phyloP scores from a whole-genome alignment of 768 basidiomycete genomes.

The Collybiopsis confluens region DNA sequence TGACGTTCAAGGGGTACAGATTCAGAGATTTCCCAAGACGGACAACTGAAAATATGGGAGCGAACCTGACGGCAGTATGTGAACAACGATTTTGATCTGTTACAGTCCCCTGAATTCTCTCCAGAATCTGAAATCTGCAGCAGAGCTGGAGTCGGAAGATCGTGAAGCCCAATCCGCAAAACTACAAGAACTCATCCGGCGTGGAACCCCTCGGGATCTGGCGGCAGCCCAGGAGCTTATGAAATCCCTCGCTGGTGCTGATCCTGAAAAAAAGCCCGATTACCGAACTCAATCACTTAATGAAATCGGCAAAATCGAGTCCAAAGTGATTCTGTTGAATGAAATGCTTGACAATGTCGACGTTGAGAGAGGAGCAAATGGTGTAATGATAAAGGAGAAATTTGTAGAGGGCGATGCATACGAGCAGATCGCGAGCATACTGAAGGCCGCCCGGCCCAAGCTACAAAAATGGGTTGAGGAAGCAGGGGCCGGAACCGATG shows the following conservation, averaged over 20 bases:
- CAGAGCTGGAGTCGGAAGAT: conserved; percentile 95
- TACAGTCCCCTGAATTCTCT: background rate
- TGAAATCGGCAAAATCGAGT: conserved; percentile 92
- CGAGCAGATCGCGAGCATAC: conserved; percentile 88
- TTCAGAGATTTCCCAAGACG: conserved; percentile 52
- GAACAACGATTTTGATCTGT: background rate
- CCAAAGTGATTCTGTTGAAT: conserved; percentile 91
- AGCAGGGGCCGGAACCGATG: conserved; percentile 74
- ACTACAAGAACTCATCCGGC: conserved; percentile 94
- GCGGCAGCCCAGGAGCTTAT: conserved; percentile 96
- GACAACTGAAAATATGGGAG: conserved; percentile 22
- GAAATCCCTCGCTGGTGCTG: conserved; percentile 92
- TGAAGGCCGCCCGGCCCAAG: conserved; percentile 82
- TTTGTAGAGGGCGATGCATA: conserved; percentile 91
- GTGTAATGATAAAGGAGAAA: conserved; percentile 38
- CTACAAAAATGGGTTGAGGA: conserved; percentile 98
- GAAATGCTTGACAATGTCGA: conserved; percentile 96
- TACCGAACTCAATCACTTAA: conserved; percentile 86
- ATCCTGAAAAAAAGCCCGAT: conserved; percentile 92
- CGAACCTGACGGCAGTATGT: background rate
- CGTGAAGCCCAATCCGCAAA: conserved; percentile 93
- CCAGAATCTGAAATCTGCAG: conserved; percentile 89
- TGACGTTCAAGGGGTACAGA: conserved; percentile 90
- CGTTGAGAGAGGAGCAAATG: conserved; percentile 37
- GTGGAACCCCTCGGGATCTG: conserved; percentile 93